phyloP scores from a whole-genome alignment of 345 rosid species.

The Raphanus sativus region DNA sequence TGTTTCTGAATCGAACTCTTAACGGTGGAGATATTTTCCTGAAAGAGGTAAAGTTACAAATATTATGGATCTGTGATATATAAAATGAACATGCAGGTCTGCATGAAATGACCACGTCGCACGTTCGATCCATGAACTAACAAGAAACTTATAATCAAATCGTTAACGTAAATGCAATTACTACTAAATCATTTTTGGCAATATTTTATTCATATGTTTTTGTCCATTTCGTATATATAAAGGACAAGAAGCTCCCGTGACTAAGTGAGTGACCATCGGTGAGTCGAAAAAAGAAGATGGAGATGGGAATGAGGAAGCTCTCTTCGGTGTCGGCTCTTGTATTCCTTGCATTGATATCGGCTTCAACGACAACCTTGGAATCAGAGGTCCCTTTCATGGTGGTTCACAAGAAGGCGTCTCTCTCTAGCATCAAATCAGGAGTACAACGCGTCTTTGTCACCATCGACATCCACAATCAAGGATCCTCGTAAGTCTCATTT shows the following conservation, averaged over 20 bases:
- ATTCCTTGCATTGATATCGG: conserved; percentile 38
- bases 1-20: too few relatives aligned
- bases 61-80: background rate
- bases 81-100: background rate
- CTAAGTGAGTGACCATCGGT: conserved; percentile 8
- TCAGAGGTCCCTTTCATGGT: conserved; percentile 78
- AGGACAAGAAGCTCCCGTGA: background rate
- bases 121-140: conserved; percentile 14
- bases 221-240: background rate
- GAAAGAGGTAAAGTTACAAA: background rate
- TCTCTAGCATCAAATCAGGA: conserved; percentile 68
- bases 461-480: conserved; percentile 78
- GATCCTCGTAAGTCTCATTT: conserved; percentile 60
- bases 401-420: conserved; percentile 82
- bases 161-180: background rate
- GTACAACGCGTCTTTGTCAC: conserved; percentile 76
- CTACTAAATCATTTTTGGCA: background rate
- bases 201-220: background rate
- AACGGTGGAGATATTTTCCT: background rate
- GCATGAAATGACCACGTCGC: conserved; percentile 15
- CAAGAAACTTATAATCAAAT: background rate
- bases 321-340: conserved; percentile 40
- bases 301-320: conserved; percentile 22
- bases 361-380: conserved; percentile 51
- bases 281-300: background rate